Conservation (phyloP, 1,139 yeast genomes). For the Sugiyamaella paludigena region DNA sequence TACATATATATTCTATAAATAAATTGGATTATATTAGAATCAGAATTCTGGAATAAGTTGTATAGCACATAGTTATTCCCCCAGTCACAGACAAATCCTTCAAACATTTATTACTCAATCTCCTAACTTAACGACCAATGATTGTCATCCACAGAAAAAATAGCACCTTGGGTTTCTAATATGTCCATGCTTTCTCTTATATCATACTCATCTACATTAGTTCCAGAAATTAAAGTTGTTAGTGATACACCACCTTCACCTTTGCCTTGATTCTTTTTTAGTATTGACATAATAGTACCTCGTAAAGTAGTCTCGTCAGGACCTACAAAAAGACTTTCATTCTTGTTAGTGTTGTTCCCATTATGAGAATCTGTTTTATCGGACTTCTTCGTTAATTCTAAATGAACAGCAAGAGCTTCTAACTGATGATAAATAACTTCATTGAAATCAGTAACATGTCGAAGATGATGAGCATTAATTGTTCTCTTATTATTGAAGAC, state of each 20-base stretch:
- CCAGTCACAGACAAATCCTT: no score
- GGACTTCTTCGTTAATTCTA: slow-evolving; percentile 26
- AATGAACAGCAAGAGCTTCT: slow-evolving; percentile 64
- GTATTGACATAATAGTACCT: slow-evolving; percentile 12
- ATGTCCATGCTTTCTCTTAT: background rate
- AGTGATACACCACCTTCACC: no score
- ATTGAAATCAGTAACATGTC: slow-evolving; percentile 64
- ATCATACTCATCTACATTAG: slow-evolving; percentile 1
- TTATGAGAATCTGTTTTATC: background rate
- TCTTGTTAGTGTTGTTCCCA: slow-evolving; percentile 7
- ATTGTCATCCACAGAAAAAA: background rate
- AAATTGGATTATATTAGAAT: no score
- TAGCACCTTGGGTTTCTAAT: background rate
- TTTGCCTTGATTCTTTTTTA: background rate
- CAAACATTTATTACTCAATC: no score
- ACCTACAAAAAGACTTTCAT: slow-evolving; percentile 23
- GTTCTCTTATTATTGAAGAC: slow-evolving; percentile 66
- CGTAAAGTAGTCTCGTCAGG: slow-evolving; percentile 8
- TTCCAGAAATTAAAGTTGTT: no score
- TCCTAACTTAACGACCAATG: background rate
- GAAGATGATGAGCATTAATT: slow-evolving; percentile 62
- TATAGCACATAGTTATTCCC: no score
- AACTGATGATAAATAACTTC: slow-evolving; percentile 75
- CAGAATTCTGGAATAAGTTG: no score
- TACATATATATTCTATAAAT: no score